Evolutionary conservation across 1,139 yeast genomes (phyloP), one percentile per base, ranked within the genome.

Genomic region (Kodamaea sp.): DNA sequence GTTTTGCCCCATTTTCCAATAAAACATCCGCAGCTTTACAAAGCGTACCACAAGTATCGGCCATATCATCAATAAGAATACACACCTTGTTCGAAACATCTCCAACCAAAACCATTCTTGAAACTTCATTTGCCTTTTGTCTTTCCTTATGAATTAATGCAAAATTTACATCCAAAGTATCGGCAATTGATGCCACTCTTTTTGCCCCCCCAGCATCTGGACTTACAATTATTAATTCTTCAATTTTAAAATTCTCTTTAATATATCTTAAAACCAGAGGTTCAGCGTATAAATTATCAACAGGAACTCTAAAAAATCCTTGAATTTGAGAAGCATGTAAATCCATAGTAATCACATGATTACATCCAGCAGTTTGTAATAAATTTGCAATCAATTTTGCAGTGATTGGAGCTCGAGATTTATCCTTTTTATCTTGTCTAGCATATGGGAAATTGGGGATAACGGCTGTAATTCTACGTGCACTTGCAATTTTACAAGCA

Each of bases 171-270:
- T 84, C 92, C 49, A 84, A 67, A 53, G 82, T 79, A 53, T 84
- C 94, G 4, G 92, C 92, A 41, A 84, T 67, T 6, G 85, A 79
- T 6, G 92, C 90, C 29, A 84, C 92, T 57, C 94, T 73, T 59
- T 84, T 84, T 23, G 92, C 92, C 42, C 92, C 92, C 54, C 94
- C 94, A 2, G 92, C 94, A 63, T 84, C 92, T 2, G 92, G 92
- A 1, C 90, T 83, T 8, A 84, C 86, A 43, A 84, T 73, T 40
- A 82, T 82, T 29, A 76, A 61, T 36, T 81, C 76, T 26, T 70
- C 60, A 38, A 62, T 62, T 37, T 66, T 55, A 40, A 73, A 67
- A 39, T 72, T 73, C 39, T 76, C 81, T 48, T 70, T 77, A 48
- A 84, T 82, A 60, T 83, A 84, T 50, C 83, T 69, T 36, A 84